Conservation (phyloP, 495 filamentous ascomycete genomes). For the Mytilinidion resinicola region DNA sequence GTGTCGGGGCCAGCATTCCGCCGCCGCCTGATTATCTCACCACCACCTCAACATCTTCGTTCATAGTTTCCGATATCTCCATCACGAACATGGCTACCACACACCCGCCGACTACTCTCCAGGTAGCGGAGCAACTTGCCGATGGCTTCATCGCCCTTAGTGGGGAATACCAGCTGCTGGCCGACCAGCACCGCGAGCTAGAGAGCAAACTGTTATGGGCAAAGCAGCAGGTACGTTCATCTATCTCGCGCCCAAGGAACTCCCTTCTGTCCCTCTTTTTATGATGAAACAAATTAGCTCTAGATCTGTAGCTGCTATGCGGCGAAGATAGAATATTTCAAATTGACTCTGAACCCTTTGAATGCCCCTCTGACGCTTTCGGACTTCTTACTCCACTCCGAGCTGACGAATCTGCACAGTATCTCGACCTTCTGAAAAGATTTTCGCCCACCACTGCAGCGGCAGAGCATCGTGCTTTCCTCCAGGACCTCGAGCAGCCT, state of each 20-base stretch:
- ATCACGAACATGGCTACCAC: not conserved
- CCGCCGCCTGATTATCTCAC: not conserved
- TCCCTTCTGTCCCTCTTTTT: slow-evolving; percentile 1
- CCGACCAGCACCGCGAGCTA: slow-evolving; percentile 30
- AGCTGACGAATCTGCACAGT: slow-evolving; percentile 29
- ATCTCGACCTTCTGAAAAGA: slow-evolving; percentile 33
- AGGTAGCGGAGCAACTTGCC: slow-evolving; percentile 29
- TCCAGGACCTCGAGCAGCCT: slow-evolving; percentile 11
- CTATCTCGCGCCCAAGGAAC: not conserved
- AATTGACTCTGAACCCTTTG: slow-evolving; percentile 25
- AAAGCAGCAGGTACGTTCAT: slow-evolving; percentile 34
- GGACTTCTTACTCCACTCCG: not conserved
- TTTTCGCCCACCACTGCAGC: slow-evolving; percentile 17
- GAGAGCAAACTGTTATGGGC: slow-evolving; percentile 34
- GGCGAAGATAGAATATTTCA: slow-evolving; percentile 46
- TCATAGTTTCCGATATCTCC: too few species aligned
- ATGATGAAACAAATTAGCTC: slow-evolving; percentile 65
- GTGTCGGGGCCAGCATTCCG: not conserved
- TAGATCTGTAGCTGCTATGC: slow-evolving; percentile 60
- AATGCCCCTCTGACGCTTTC: not conserved
- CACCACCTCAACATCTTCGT: not conserved
- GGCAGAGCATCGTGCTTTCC: slow-evolving; percentile 18
- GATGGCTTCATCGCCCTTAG: slow-evolving; percentile 35
- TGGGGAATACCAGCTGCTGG: slow-evolving; percentile 34
- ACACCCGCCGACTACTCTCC: not conserved